phyloP scores from a whole-genome alignment of 441 rosid genomes.

The Adansonia rubrostipa region DNA sequence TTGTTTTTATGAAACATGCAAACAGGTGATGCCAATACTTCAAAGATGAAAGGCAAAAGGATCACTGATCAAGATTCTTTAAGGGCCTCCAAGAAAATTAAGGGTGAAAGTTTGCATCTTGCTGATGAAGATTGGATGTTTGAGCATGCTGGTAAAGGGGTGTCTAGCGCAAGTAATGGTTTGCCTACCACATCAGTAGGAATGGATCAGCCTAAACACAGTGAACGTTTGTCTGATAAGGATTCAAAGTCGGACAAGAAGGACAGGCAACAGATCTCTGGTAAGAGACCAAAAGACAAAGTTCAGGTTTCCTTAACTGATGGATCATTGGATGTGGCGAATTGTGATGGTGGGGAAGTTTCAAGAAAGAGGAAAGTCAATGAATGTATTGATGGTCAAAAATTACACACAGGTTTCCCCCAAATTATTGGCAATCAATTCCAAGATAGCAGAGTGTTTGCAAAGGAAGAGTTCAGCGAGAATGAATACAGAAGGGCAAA shows the following conservation, averaged over 20 bases:
- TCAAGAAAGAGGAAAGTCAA: constrained; percentile 65
- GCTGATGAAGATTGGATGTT: constrained; percentile 53
- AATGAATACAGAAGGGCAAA: constrained; percentile 59
- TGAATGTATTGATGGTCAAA: constrained; percentile 46
- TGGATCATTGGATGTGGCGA: constrained; percentile 42
- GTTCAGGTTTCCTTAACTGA: constrained; percentile 47
- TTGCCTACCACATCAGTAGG: constrained; percentile 48
- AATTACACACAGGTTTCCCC: constrained; percentile 28
- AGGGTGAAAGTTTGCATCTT: constrained; percentile 48
- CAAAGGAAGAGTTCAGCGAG: constrained; percentile 60
- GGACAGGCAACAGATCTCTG: constrained; percentile 44
- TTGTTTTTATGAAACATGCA: constrained; percentile 36
- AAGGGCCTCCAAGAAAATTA: constrained; percentile 68
- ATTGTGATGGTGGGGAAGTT: constrained; percentile 46
- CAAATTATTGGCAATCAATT: constrained; percentile 42
- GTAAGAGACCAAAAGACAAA: constrained; percentile 55
- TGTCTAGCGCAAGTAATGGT: constrained; percentile 56
- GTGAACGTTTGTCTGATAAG: constrained; percentile 41
- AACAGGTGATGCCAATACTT: constrained; percentile 58
- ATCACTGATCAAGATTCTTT: constrained; percentile 51
- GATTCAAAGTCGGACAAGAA: constrained; percentile 40
- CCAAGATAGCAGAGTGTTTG: constrained; percentile 41
- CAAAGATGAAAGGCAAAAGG: constrained; percentile 67
- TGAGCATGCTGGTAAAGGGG: constrained; percentile 52
- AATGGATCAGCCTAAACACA: constrained; percentile 48